Conservation (phyloP, 2,329 filamentous ascomycete species). For the Xylaria sp. region DNA sequence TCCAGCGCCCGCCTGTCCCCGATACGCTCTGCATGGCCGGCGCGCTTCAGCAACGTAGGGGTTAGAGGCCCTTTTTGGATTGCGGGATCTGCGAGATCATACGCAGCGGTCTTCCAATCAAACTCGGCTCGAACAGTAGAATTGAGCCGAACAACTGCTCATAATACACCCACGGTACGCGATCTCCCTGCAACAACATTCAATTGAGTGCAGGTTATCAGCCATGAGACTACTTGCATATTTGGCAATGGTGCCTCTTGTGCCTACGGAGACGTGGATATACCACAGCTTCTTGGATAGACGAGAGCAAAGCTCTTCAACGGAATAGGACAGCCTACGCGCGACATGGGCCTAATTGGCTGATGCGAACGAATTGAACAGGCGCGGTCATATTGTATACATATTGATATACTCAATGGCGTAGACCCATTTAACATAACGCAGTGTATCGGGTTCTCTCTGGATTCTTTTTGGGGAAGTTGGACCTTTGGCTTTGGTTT, state of each 20-base stretch:
- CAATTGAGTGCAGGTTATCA: not conserved
- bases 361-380: not conserved
- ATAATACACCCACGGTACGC: not conserved
- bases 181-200: not conserved
- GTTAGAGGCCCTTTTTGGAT: constrained; percentile 39
- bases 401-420: not conserved
- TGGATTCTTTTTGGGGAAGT: not conserved
- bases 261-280: not conserved
- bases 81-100: constrained; percentile 26
- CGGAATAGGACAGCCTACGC: not conserved
- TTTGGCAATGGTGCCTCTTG: not conserved
- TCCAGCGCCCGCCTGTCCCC: constrained; percentile 57
- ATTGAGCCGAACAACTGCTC: not conserved
- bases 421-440: constrained; percentile 14
- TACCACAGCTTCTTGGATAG: constrained; percentile 1
- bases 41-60: constrained; percentile 44
- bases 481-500: constrained; percentile 2
- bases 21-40: constrained; percentile 47
- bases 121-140: not conserved
- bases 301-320: not conserved
- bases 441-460: not conserved
- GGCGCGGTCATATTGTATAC: not conserved
- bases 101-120: not conserved
- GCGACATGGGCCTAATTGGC: not conserved
- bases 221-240: not conserved